phyloP scores from a whole-genome alignment of 1,139 yeast species.

The Yamadazyma taylorii region DNA sequence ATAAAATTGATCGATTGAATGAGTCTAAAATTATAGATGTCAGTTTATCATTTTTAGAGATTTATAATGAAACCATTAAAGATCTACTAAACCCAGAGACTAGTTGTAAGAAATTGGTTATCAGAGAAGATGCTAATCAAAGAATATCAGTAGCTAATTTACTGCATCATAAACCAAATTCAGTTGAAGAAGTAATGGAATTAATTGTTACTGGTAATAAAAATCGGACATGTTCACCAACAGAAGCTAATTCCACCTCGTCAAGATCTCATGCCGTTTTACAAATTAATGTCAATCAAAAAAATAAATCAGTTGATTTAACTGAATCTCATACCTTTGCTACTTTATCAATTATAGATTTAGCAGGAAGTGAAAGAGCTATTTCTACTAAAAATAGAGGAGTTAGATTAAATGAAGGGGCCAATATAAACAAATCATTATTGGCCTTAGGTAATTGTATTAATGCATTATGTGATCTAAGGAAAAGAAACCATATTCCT shows the following conservation, averaged over 20 bases:
- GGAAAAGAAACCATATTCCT: conserved; percentile 74
- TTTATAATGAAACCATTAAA: conserved; percentile 84
- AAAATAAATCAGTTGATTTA: conserved; percentile 60
- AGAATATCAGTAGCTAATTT: conserved; percentile 75
- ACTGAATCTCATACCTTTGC: conserved; percentile 73
- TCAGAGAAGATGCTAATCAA: conserved; percentile 71
- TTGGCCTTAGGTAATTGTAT: conserved; percentile 92
- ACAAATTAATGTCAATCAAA: conserved; percentile 72
- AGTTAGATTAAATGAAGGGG: conserved; percentile 79
- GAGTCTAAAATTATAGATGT: conserved; percentile 63
- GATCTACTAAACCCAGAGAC: conserved; percentile 69
- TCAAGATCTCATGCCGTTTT: conserved; percentile 93
- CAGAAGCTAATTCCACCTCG: conserved; percentile 87
- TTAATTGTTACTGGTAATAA: conserved; percentile 69
- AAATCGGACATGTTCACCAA: conserved; percentile 80
- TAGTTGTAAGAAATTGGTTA: conserved; percentile 44
- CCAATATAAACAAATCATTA: conserved; percentile 84
- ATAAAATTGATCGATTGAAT: conserved; percentile 51
- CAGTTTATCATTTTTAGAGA: conserved; percentile 75
- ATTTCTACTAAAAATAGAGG: conserved; percentile 87
- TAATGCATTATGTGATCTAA: conserved; percentile 80
- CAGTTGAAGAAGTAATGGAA: conserved; percentile 80
- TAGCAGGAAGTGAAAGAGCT: conserved; percentile 96
- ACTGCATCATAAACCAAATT: conserved; percentile 60
- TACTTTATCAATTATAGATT: conserved; percentile 80